Evolutionary conservation across 345 rosid genomes (phyloP).

Genomic region (Aethionema arabicum): DNA sequence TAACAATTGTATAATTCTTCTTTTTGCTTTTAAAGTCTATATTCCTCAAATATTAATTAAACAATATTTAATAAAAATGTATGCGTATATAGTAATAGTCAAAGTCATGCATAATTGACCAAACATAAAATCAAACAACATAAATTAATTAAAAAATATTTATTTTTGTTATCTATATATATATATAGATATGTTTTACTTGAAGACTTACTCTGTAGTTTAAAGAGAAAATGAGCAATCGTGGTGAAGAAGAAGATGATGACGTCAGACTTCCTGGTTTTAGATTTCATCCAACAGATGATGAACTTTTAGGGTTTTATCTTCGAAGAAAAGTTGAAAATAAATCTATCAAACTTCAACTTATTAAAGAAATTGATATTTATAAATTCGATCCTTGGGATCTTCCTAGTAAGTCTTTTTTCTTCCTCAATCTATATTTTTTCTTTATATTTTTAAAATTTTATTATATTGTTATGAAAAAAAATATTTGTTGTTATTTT

Average conservation of each 20-base stretch:
- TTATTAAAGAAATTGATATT: constrained; percentile 51
- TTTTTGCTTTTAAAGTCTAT: too few species aligned
- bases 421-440: neutral
- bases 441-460: neutral
- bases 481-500: neutral
- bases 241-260: constrained; percentile 31
- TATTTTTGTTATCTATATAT: constrained; percentile 23
- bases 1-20: too few species aligned
- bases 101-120: constrained; percentile 37
- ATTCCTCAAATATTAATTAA: too few species aligned
- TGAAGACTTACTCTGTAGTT: constrained; percentile 14
- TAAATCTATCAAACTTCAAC: constrained; percentile 40
- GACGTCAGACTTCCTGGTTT: constrained; percentile 48
- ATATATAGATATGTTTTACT: constrained; percentile 3
- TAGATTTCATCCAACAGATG: constrained; percentile 55
- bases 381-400: constrained; percentile 60
- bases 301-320: constrained; percentile 53
- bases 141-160: constrained; percentile 5
- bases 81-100: constrained; percentile 23
- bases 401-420: constrained; percentile 46
- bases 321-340: constrained; percentile 55
- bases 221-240: constrained; percentile 27
- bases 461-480: too few species aligned
- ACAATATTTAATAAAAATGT: too few species aligned
- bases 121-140: constrained; percentile 9